Evolutionary conservation across 495 filamentous ascomycete species (phyloP).

Genomic region (Pseudomonodictys pantanalensis): DNA sequence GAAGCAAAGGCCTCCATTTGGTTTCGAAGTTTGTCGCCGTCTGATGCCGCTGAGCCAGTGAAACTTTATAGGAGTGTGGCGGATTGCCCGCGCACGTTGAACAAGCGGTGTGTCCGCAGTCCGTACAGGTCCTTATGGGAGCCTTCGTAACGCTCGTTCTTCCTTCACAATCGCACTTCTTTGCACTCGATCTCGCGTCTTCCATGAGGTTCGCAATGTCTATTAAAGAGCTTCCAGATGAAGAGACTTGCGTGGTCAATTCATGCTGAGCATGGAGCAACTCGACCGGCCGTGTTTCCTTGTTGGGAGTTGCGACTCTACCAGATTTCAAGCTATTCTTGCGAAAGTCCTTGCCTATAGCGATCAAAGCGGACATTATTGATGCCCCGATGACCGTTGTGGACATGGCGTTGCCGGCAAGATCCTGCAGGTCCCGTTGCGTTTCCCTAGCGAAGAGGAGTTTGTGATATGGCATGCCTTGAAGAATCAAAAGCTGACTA

Average conservation of each 20-base stretch:
- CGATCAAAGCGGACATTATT: slow-evolving; percentile 55
- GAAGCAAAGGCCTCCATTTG: slow-evolving; percentile 30
- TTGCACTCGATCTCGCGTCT: slow-evolving; percentile 23
- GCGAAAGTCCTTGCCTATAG: slow-evolving; percentile 36
- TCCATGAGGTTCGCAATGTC: slow-evolving; percentile 1
- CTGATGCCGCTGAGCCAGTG: slow-evolving; percentile 35
- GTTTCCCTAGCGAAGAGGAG: slow-evolving; percentile 63
- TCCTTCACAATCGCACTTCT: slow-evolving; percentile 60
- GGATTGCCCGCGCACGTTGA: slow-evolving; percentile 56
- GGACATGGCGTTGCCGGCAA: slow-evolving; percentile 85
- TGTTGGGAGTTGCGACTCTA: too few relatives aligned
- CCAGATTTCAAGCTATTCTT: neutral
- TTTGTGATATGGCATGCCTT: slow-evolving; percentile 66
- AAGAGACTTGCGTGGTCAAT: too few relatives aligned
- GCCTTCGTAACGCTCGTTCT: slow-evolving; percentile 41
- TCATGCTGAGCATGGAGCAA: too few relatives aligned
- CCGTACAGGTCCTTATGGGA: slow-evolving; percentile 48
- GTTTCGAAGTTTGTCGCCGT: slow-evolving; percentile 51
- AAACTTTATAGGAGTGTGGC: slow-evolving; percentile 48
- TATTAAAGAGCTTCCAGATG: too few relatives aligned
- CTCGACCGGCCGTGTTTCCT: neutral
- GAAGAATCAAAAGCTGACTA: slow-evolving; percentile 63
- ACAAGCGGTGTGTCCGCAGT: slow-evolving; percentile 59
- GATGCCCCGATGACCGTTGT: slow-evolving; percentile 68
- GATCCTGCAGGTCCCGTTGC: slow-evolving; percentile 62